These are phyloP conservation scores for Setaria italica DNA, from an alignment of 202 grass and related monocot genomes.

Conservation along the genomic window DNA sequence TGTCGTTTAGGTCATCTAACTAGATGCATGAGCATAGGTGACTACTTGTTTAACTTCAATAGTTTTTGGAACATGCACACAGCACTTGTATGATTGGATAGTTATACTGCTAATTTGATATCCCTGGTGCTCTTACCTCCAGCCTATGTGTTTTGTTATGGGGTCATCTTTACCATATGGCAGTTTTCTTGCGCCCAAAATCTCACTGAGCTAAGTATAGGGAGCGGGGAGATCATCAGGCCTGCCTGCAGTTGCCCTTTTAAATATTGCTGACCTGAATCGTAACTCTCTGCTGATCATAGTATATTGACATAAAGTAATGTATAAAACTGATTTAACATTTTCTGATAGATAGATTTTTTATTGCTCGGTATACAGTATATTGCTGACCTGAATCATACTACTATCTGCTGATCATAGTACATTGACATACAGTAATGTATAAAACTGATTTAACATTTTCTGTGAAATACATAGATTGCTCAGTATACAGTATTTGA, in stretches of 20 bases:
- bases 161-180: neutral
- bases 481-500: neutral
- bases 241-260: neutral
- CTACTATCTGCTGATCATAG: neutral
- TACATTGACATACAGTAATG: conserved; percentile 2
- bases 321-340: too few relatives aligned
- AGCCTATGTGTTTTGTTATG: neutral
- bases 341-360: too few relatives aligned
- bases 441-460: neutral
- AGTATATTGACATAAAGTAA: too few relatives aligned
- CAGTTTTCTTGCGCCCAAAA: conserved; percentile 11
- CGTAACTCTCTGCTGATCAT: too few relatives aligned
- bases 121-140: neutral
- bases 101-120: neutral
- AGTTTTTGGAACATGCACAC: neutral
- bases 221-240: neutral
- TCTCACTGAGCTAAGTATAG: neutral
- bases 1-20: neutral
- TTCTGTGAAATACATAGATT: conserved; percentile 6
- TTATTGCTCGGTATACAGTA: too few relatives aligned
- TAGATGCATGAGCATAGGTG: neutral
- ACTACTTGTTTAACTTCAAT: neutral
- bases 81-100: neutral
- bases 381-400: neutral
- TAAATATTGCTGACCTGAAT: neutral